A percentile compares a stretch with the other conserved stretches of the same genome.
phyloP scores from a whole-genome alignment of 1,284 basidiomycete genomes.

The Xerocomus alliaceus region DNA sequence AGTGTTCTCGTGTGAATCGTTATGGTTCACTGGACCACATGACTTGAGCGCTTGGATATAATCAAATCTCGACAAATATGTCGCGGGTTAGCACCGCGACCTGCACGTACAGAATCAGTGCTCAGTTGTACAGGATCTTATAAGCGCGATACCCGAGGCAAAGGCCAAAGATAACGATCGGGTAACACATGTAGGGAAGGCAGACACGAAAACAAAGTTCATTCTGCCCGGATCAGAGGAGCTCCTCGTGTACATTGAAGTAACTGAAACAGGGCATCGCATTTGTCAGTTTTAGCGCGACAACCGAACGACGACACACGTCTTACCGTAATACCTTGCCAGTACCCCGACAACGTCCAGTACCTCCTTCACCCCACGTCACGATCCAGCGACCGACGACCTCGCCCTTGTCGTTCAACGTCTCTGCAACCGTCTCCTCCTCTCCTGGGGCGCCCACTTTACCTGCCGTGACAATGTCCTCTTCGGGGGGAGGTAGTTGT shows the following conservation, averaged over 20 bases:
- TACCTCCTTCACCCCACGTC: slow-evolving; percentile 68
- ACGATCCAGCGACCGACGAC: slow-evolving; percentile 81
- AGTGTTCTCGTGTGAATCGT: slow-evolving; percentile 2
- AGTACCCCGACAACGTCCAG: slow-evolving; percentile 62
- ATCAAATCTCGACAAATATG: background rate
- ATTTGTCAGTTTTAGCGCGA: background rate
- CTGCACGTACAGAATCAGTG: background rate
- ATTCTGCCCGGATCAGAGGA: slow-evolving; percentile 50
- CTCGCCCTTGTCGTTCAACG: slow-evolving; percentile 64
- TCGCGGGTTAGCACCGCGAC: background rate
- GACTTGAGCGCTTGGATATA: background rate
- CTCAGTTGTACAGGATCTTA: background rate
- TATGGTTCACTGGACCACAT: background rate
- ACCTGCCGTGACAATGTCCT: slow-evolving; percentile 41
- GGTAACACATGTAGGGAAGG: slow-evolving; percentile 8
- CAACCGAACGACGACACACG: background rate
- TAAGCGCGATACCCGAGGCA: slow-evolving; percentile 1
- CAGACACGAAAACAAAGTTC: background rate
- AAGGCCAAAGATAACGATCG: background rate
- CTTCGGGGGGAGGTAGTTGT: slow-evolving; percentile 49
- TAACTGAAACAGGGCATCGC: slow-evolving; percentile 50
- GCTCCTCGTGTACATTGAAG: slow-evolving; percentile 86
- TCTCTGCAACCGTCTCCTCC: slow-evolving; percentile 82
- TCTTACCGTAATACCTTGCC: slow-evolving; percentile 70
- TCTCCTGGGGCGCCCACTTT: slow-evolving; percentile 52